phyloP scores from a whole-genome alignment of 2,329 filamentous ascomycete genomes.

The Clarireedia homoeocarpa region DNA sequence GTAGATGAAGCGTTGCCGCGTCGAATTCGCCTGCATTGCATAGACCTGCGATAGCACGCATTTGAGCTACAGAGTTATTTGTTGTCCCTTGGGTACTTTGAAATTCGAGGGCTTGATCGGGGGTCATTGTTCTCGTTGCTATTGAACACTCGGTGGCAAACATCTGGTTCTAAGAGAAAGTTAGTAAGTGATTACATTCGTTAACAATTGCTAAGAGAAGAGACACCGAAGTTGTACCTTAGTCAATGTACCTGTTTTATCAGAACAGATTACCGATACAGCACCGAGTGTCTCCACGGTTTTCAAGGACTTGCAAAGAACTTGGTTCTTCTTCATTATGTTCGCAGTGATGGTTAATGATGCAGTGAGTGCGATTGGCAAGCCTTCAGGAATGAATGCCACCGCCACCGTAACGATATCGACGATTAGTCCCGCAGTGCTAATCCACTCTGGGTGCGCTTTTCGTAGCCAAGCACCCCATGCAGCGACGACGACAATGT shows the following conservation, averaged over 20 bases:
- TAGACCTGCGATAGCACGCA: slow-evolving; percentile 53
- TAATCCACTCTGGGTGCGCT: slow-evolving; percentile 60
- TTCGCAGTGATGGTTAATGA: slow-evolving; percentile 68
- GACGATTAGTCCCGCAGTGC: slow-evolving; percentile 61
- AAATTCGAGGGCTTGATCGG: slow-evolving; percentile 39
- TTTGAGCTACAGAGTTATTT: slow-evolving; percentile 43
- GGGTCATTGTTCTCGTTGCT: slow-evolving; percentile 37
- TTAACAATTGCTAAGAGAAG: neutral
- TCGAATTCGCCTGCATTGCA: slow-evolving; percentile 74
- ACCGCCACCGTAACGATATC: slow-evolving; percentile 37
- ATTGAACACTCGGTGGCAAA: slow-evolving; percentile 60
- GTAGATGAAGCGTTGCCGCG: slow-evolving; percentile 48
- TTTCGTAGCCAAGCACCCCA: slow-evolving; percentile 62
- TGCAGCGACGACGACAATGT: slow-evolving; percentile 55
- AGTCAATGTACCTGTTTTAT: slow-evolving; percentile 67
- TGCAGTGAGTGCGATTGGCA: slow-evolving; percentile 60
- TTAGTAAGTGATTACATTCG: neutral
- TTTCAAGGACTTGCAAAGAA: slow-evolving; percentile 71
- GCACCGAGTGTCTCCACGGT: slow-evolving; percentile 69
- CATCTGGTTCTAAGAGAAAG: slow-evolving; percentile 52
- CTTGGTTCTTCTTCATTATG: slow-evolving; percentile 66
- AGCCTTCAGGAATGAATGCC: slow-evolving; percentile 66
- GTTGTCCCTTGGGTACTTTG: slow-evolving; percentile 19
- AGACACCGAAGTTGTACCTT: slow-evolving; percentile 14
- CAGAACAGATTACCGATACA: slow-evolving; percentile 66